Evolutionary conservation across 2,329 filamentous ascomycete species (phyloP), one percentile per base, ranked within the genome.

Genomic region (Herpotrichia juniperi): DNA sequence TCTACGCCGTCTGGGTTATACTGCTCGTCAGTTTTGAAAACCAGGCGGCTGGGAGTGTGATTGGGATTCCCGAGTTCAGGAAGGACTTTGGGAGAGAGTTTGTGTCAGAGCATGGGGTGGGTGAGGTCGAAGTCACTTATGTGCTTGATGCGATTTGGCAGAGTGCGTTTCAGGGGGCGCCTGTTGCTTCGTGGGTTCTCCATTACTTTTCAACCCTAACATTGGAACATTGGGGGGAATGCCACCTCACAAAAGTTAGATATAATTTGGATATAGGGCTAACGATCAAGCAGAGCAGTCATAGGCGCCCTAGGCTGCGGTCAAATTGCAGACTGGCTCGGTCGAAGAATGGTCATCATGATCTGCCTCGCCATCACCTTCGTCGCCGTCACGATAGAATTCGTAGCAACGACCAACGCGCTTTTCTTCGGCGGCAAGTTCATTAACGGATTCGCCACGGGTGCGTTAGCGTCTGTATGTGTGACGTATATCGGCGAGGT

Each of bases 81-180:
- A 70, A 79, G 51, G 76, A 79, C 55, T 79, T 80, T 59, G 77
- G 76, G 0, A 57, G 67, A 39, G 48, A 58, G 6, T 76, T 54
- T 48, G 53, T 46, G n/a, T n/a, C n/a, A n/a, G n/a, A n/a, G n/a
- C n/a, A n/a, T 10, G 56, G 65, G 34, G 65, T 42, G 14, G 54
- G 66, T 39, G 65, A 70, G 1, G 72, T 66, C 1, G n/a, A n/a
- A n/a, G 69, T 67, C 1, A 62, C 62, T 48, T 79, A 74, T 62
- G 75, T 78, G 6, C 59, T 79, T 8, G 61, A 72, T 12, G 71
- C 75, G 3, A 69, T 73, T 14, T 80, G 78, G 78, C 76, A 80
- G 56, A 70, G 67, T 17, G 77, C 77, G 4, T 79, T 79, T 53
- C 69, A 71, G 32, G 77, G 75, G 10, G 78, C 66, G 0, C 76